Evolutionary conservation across 768 basidiomycete genomes (phyloP), one percentile per base, ranked within the genome.

Genomic region (Coprinellus micaceus): DNA sequence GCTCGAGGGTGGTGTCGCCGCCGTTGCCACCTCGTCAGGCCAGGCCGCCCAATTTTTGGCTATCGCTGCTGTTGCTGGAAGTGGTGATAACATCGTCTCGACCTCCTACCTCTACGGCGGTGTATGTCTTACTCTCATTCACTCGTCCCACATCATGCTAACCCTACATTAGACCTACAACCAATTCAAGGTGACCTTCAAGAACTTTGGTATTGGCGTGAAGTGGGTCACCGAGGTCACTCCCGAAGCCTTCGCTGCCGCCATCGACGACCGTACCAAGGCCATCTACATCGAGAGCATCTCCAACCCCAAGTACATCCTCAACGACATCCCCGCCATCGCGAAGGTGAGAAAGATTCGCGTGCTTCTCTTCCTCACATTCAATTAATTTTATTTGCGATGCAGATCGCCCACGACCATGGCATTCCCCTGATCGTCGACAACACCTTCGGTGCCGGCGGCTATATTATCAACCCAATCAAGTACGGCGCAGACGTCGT

Each of bases 381-480:
- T 26, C 28, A 19, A 51, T 36, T 37, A 17, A 28, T 33, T 24
- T 37, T 44, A 25, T 59, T 24, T 21, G 89, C 46, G 12, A 13
- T 12, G 9, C 25, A 47, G 46, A 22, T 47, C 12, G 91, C 91
- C 1, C 89, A 90, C 63, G 77, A 79, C 29, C 74, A 85, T 62
- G 78, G 79, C 0, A 86, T 92, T 22, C 91, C 91, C 1, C 73
- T 93, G 43, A 84, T 92, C 46, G 89, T 92, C 0, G 89, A 91
- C 63, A 91, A 89, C 63, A 90, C 86, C 3, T 88, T 89, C 58
- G 89, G 85, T 47, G 83, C 85, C 71, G 87, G 85, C 61, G 85
- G 78, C 81, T 92, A 89, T 63, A 77, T 91, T 53, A 74, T 85
- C 56, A 75, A 78, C 1, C 90, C 91, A 1, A 82, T 91, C 58